A percentile compares a stretch with the other conserved stretches of the same genome.
These are phyloP conservation scores for Piper betle DNA, from an alignment of 164 flowering plant genomes.

Conservation along the genomic window DNA sequence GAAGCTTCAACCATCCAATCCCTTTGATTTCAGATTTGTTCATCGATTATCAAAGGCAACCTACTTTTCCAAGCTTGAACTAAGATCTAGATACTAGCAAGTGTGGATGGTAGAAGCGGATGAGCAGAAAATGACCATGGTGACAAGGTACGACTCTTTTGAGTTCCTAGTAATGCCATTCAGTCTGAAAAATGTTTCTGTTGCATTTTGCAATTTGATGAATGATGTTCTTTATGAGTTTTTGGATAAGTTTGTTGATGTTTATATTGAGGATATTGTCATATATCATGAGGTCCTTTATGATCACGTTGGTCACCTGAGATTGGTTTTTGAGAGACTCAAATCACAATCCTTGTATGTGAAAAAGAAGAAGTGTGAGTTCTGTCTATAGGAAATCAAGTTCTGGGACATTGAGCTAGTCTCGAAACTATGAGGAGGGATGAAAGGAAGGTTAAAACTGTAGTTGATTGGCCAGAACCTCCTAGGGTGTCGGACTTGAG, in stretches of 20 bases:
- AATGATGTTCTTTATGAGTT: no score
- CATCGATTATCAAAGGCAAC: background rate
- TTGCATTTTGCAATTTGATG: background rate
- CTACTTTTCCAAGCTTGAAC: constrained; percentile 2
- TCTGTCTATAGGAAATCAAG: background rate
- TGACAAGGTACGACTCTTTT: no score
- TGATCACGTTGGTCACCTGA: background rate
- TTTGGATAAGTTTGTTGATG: constrained; percentile 1
- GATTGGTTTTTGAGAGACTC: background rate
- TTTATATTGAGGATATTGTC: background rate
- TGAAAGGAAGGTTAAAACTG: no score
- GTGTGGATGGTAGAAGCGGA: background rate
- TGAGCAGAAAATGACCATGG: background rate
- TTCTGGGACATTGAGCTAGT: background rate
- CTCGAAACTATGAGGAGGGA: background rate
- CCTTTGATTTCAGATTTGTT: background rate
- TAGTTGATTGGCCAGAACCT: no score
- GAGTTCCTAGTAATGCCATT: constrained; percentile 9
- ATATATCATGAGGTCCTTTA: background rate
- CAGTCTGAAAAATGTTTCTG: constrained; percentile 1
- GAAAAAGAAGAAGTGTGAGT: constrained; percentile 1
- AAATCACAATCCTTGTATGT: background rate
- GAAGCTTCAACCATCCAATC: background rate
- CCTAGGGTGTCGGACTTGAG: no score
- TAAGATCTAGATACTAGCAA: constrained; percentile 8